A percentile compares a stretch with the other conserved stretches of the same genome.
Conservation (phyloP, 345 rosid species). For the Alliaria petiolata region DNA sequence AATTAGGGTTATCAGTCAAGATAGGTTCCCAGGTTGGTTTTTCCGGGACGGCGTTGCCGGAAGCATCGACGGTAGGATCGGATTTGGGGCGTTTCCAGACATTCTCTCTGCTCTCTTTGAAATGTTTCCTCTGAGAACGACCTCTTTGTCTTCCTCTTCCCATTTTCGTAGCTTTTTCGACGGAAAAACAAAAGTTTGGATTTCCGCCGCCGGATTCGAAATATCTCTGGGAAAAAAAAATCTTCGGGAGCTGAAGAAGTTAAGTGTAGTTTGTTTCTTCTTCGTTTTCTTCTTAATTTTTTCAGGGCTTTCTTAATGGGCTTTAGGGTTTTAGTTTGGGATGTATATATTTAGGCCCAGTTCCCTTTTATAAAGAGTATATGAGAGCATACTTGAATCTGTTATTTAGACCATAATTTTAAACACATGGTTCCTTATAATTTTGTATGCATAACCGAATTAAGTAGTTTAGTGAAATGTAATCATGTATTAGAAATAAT, state of each 20-base stretch:
- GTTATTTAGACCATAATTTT: too few species aligned
- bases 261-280: background rate
- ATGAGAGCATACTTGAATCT: too few species aligned
- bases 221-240: background rate
- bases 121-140: conserved; percentile 86
- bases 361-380: too few species aligned
- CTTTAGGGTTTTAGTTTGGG: conserved; percentile 13
- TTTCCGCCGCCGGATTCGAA: conserved; percentile 31
- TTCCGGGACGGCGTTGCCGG: conserved; percentile 26
- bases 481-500: too few species aligned
- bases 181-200: background rate
- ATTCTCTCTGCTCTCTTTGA: conserved; percentile 77
- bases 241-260: background rate
- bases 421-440: too few species aligned
- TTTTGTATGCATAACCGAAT: too few species aligned
- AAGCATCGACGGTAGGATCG: conserved; percentile 42
- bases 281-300: background rate
- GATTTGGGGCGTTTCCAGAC: conserved; percentile 80
- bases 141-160: conserved; percentile 67
- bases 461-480: too few species aligned
- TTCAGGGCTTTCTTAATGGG: conserved; percentile 19
- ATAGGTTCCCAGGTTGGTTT: conserved; percentile 35
- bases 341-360: background rate
- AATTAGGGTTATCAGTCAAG: conserved; percentile 61
- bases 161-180: conserved; percentile 25